Base-by-base conservation (phyloP, 2,329 filamentous ascomycete genomes). In the Setomelanomma holmii region DNA sequence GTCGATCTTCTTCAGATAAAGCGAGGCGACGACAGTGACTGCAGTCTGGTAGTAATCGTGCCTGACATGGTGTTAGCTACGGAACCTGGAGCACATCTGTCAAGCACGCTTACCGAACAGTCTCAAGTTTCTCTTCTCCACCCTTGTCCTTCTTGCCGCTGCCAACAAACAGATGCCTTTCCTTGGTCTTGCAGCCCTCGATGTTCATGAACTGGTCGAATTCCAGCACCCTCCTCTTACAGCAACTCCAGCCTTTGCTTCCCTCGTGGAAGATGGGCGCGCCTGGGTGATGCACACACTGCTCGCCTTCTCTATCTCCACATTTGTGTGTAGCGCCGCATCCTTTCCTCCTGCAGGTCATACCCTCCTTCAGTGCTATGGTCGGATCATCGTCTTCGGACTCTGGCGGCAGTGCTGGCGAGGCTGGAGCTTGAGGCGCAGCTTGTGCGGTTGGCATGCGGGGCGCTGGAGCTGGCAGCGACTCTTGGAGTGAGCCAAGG, bases 121-220 rank as follows among this genome's bases (percentile, higher is more conserved):
- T 87, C 38, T 91, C 86, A 35, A 96, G 76, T 65, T 89, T 80
- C 77, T 96, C 91, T 76, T 96, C 91, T 1, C 73, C 77, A 62
- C 72, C 80, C 75, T 90, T 90, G 6, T 85, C 90, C 58, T 80
- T 81, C 76, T 91, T 90, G 5, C 86, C 90, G 60, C 83, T 89
- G 4, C 90, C 90, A 27, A 98, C 83, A 68, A 97, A 99, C 61
- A 96, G 76, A 79, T 99, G 95, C 54, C 84, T 82, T 38, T 82
- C 80, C 76, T 93, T 95, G 38, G 89, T 92, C 73, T 86, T 87
- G 78, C 95, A 99, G 1, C 95, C 95, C 65, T 90, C 87, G 53
- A 99, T 93, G 76, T 90, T 95, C 87, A 99, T 87, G 77, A 99
- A 99, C 76, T 98, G 89, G 74, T 99, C 93, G 75, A 99, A 99